Conservation (phyloP, 495 filamentous ascomycete species). For the Xylaria nigripes region DNA sequence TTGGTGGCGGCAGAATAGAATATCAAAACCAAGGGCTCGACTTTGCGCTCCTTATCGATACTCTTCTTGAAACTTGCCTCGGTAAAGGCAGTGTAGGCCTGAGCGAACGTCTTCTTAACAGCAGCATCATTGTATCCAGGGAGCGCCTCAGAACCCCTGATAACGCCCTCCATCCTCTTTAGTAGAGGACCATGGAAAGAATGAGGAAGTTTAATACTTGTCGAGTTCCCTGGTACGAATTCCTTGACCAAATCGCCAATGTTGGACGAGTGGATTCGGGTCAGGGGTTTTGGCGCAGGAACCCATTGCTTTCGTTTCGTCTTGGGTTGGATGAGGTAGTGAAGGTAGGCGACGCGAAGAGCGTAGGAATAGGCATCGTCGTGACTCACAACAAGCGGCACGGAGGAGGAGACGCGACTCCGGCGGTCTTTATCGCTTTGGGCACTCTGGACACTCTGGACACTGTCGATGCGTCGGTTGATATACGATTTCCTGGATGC, state of each 20-base stretch:
- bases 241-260: constrained; percentile 61
- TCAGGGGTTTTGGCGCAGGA: constrained; percentile 49
- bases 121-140: constrained; percentile 78
- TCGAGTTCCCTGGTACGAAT: constrained; percentile 37
- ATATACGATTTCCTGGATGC: constrained; percentile 30
- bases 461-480: constrained; percentile 37
- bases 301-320: constrained; percentile 80
- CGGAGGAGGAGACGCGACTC: constrained; percentile 30
- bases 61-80: constrained; percentile 74
- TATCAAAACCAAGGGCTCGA: constrained; percentile 91
- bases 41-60: constrained; percentile 88
- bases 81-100: constrained; percentile 60
- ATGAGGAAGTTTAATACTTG: constrained; percentile 39
- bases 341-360: constrained; percentile 82
- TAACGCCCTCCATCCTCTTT: constrained; percentile 74
- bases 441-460: constrained; percentile 23
- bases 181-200: constrained; percentile 59
- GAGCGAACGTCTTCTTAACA: constrained; percentile 89
- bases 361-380: constrained; percentile 84
- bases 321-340: constrained; percentile 88
- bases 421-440: constrained; percentile 26
- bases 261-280: constrained; percentile 57
- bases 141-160: constrained; percentile 55
- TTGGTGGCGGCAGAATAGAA: constrained; percentile 65
- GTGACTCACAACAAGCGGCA: constrained; percentile 38